Evolutionary conservation across 2,329 filamentous ascomycete species (phyloP).

Genomic region (Pseudocercospora musae): DNA sequence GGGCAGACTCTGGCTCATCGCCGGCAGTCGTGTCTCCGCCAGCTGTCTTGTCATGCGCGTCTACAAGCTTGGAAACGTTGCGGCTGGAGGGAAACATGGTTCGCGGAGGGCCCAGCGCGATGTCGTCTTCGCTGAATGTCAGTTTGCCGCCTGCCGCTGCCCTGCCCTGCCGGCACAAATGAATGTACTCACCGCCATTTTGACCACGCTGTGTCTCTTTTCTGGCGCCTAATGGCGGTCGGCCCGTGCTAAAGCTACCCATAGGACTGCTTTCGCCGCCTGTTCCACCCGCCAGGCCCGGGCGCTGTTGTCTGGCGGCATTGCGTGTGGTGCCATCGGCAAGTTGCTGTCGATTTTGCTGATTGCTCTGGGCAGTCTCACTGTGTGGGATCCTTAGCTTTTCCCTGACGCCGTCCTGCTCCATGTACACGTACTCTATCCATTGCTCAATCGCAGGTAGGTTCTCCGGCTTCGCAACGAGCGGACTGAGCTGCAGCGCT

Average conservation of each 20-base stretch:
- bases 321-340: constrained; percentile 13
- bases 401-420: constrained; percentile 34
- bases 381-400: constrained; percentile 40
- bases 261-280: constrained; percentile 29
- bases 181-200: constrained; percentile 27
- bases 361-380: constrained; percentile 25
- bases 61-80: constrained; percentile 44
- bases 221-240: constrained; percentile 30
- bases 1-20: constrained; percentile 37
- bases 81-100: constrained; percentile 76
- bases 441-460: constrained; percentile 87
- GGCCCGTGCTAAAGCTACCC: constrained; percentile 37
- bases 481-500: constrained; percentile 72
- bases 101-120: constrained; percentile 80
- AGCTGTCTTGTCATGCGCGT: constrained; percentile 30
- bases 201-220: constrained; percentile 16
- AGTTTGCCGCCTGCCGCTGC: constrained; percentile 8
- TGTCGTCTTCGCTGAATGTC: constrained; percentile 66
- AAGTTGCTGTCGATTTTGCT: constrained; percentile 20
- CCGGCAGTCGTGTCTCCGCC: constrained; percentile 28
- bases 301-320: constrained; percentile 19
- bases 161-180: background rate
- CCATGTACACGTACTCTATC: constrained; percentile 71
- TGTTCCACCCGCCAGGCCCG: constrained; percentile 6
- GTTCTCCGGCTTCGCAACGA: constrained; percentile 74